These are phyloP conservation scores for Sclerotinia borealis DNA, from an alignment of 2,329 filamentous ascomycete genomes.

Conservation along the genomic window DNA sequence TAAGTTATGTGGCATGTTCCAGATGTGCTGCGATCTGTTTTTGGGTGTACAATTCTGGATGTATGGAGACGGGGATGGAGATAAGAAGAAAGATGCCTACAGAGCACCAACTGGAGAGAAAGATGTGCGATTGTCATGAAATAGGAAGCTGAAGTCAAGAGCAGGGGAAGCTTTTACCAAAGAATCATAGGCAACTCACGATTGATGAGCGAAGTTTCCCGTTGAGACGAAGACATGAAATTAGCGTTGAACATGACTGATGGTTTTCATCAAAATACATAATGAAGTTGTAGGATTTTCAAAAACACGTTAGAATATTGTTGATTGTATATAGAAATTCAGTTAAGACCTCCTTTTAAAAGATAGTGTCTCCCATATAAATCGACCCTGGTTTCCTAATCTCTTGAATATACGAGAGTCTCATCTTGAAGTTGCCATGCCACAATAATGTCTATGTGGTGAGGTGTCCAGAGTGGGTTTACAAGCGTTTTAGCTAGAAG, in stretches of 20 bases:
- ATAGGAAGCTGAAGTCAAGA: neutral
- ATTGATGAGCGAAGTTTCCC: neutral
- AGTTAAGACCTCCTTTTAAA: neutral
- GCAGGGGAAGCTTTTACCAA: neutral
- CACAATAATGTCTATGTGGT: neutral
- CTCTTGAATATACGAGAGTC: neutral
- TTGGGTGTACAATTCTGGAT: slow-evolving; percentile 69
- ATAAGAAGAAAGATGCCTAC: slow-evolving; percentile 22
- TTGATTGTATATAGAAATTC: neutral
- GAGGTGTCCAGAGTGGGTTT: too few relatives aligned
- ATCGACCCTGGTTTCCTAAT: neutral
- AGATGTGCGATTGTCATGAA: slow-evolving; percentile 26
- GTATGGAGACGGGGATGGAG: slow-evolving; percentile 49
- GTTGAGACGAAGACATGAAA: neutral
- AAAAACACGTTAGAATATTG: neutral
- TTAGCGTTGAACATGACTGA: neutral
- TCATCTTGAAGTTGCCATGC: neutral
- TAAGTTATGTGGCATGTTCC: slow-evolving; percentile 76
- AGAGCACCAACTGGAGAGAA: slow-evolving; percentile 26
- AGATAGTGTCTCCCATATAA: neutral
- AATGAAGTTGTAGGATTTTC: neutral
- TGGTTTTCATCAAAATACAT: neutral
- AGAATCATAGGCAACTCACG: neutral
- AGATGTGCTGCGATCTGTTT: slow-evolving; percentile 68
- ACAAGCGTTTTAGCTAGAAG: too few relatives aligned